Evolutionary conservation across 2,329 filamentous ascomycete genomes (phyloP).

Genomic region (Aspergillus sp.): DNA sequence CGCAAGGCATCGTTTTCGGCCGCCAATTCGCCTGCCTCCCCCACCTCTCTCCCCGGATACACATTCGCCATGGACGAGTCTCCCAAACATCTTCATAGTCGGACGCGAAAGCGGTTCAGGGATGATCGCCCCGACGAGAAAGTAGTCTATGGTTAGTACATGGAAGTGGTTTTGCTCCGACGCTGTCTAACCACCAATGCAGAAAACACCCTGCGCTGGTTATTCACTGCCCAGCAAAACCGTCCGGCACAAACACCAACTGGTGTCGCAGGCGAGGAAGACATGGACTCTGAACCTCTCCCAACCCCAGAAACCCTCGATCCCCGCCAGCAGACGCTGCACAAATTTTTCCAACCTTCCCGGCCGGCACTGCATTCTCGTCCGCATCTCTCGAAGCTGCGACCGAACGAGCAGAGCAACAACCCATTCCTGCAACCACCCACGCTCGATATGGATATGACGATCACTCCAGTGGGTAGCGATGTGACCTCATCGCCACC

Average conservation of each 20-base stretch:
- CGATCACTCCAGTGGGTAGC: constrained; percentile 16
- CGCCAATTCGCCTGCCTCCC: constrained; percentile 38
- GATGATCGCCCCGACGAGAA: constrained; percentile 58
- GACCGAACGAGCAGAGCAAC: constrained; percentile 14
- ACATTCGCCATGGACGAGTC: constrained; percentile 30
- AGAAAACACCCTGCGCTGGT: constrained; percentile 44
- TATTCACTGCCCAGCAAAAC: constrained; percentile 38
- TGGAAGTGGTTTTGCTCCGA: not conserved
- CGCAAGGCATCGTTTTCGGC: constrained; percentile 56
- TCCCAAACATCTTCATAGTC: constrained; percentile 49
- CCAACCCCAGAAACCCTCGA: constrained; percentile 29
- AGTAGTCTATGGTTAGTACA: constrained; percentile 51
- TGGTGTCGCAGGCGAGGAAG: constrained; percentile 15
- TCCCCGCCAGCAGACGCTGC: constrained; percentile 39
- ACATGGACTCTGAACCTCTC: constrained; percentile 25
- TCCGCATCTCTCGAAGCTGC: constrained; percentile 13
- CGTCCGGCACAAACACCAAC: constrained; percentile 12
- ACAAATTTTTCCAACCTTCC: constrained; percentile 38
- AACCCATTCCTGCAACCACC: constrained; percentile 19
- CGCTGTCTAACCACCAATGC: constrained; percentile 10
- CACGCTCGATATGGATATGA: constrained; percentile 15
- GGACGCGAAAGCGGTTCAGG: constrained; percentile 58
- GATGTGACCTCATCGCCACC: constrained; percentile 20
- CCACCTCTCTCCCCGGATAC: constrained; percentile 19
- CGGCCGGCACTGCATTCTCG: constrained; percentile 16